Evolutionary conservation across 1,139 yeast species (phyloP).

Genomic region (Hanseniaspora sp.): DNA sequence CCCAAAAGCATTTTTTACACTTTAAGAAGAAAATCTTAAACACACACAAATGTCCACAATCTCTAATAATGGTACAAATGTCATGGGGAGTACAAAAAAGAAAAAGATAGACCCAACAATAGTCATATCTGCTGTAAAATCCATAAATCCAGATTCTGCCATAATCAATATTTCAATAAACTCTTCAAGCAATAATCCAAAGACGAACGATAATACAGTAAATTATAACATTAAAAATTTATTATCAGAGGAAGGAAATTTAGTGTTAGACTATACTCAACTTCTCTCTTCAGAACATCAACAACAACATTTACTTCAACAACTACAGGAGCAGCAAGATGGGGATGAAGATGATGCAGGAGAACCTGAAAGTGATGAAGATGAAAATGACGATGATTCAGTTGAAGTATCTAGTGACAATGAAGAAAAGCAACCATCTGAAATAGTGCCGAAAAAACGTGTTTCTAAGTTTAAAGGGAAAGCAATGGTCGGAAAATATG

Average conservation of each 20-base stretch:
- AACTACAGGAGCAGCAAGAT: constrained; percentile 48
- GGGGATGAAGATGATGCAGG: constrained; percentile 49
- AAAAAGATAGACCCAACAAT: background rate
- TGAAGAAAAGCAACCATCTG: background rate
- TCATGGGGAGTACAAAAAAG: background rate
- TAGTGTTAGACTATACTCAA: constrained; percentile 10
- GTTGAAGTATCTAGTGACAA: constrained; percentile 22
- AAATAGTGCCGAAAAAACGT: constrained; percentile 15
- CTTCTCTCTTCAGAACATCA: constrained; percentile 11
- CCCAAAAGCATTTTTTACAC: too few species aligned
- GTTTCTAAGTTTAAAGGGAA: constrained; percentile 38
- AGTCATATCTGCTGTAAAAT: background rate
- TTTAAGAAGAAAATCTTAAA: background rate
- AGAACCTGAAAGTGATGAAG: constrained; percentile 41
- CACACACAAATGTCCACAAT: background rate
- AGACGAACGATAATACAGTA: background rate
- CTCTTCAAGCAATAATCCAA: background rate
- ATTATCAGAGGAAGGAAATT: constrained; percentile 11
- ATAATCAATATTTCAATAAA: constrained; percentile 2
- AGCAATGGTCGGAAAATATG: constrained; percentile 78
- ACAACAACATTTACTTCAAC: constrained; percentile 28
- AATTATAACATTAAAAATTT: constrained; percentile 13
- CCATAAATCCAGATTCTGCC: background rate
- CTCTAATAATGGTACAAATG: background rate
- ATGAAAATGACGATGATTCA: constrained; percentile 27